Conservation (phyloP, 352 stramenopile genomes). For the Thraustochytrium striatum region DNA sequence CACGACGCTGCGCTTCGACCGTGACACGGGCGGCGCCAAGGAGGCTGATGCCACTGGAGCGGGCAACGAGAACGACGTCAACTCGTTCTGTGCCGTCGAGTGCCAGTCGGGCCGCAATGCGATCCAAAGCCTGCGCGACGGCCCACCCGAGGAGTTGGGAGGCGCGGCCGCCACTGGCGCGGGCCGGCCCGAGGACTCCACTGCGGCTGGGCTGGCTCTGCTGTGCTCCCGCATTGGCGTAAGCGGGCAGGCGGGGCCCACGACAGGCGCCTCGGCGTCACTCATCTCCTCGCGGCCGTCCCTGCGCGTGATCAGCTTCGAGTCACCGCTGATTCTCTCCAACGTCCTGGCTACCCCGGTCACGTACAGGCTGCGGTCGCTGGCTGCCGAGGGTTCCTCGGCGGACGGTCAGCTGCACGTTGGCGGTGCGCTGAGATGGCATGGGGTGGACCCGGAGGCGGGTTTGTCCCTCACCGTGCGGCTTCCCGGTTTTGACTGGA, state of each 20-base stretch:
- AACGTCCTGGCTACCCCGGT: constrained; percentile 28
- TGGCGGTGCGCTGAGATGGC: constrained; percentile 12
- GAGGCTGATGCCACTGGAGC: neutral
- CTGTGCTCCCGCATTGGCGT: no score
- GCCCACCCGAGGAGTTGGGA: neutral
- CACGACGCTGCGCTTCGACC: constrained; percentile 19
- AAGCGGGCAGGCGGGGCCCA: no score
- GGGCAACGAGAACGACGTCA: neutral
- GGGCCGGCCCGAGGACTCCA: neutral
- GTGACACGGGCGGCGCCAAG: neutral
- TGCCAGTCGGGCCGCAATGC: constrained; percentile 17
- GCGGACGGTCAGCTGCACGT: constrained; percentile 32
- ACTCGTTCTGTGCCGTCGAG: constrained; percentile 29
- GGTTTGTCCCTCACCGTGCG: constrained; percentile 7
- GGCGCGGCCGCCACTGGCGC: neutral
- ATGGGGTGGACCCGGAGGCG: constrained; percentile 13
- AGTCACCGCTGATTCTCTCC: constrained; percentile 19
- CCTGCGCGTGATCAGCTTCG: constrained; percentile 29
- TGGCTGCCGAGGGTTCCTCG: neutral
- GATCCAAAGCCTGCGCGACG: neutral
- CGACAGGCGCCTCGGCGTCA: neutral
- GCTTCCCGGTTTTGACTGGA: constrained; percentile 40
- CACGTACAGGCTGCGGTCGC: constrained; percentile 13
- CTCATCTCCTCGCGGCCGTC: neutral
- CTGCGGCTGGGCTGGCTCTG: neutral